These are phyloP conservation scores for Tarenaya hassleriana DNA, from an alignment of 345 rosid species.

Conservation along the genomic window DNA sequence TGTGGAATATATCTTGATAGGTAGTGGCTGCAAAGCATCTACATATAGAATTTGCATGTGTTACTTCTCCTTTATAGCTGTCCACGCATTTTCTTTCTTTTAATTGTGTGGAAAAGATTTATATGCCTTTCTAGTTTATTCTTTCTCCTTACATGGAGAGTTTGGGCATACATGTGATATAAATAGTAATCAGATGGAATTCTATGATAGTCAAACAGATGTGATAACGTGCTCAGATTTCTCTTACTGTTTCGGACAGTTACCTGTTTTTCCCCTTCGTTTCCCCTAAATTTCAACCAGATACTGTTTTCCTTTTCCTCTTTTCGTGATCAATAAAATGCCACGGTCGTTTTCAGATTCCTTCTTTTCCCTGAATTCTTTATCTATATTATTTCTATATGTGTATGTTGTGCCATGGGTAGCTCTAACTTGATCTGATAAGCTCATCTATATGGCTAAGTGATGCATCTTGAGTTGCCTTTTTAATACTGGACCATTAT, in stretches of 20 bases:
- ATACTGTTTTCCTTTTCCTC: too few relatives aligned
- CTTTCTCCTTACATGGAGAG: not conserved
- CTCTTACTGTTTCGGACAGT: not conserved
- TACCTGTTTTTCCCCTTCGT: not conserved
- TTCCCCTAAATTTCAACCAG: not conserved
- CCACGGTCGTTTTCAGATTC: not conserved
- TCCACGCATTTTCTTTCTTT: not conserved
- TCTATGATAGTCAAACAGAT: not conserved
- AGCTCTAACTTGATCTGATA: not conserved
- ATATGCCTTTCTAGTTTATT: constrained; percentile 12
- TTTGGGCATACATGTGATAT: not conserved
- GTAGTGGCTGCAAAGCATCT: constrained; percentile 8
- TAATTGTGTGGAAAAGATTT: not conserved
- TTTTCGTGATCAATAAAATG: not conserved
- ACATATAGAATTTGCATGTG: constrained; percentile 19
- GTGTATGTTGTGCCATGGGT: not conserved
- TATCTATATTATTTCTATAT: not conserved
- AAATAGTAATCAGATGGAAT: constrained; percentile 7
- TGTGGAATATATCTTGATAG: constrained; percentile 12
- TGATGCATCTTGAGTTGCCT: not conserved
- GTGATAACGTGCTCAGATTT: not conserved
- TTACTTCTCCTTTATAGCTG: constrained; percentile 1
- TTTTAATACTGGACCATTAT: constrained; percentile 4
- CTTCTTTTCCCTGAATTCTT: not conserved
- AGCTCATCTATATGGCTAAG: not conserved